Conservation (phyloP, 2,329 filamentous ascomycete genomes). For the Diaporthe sp. region DNA sequence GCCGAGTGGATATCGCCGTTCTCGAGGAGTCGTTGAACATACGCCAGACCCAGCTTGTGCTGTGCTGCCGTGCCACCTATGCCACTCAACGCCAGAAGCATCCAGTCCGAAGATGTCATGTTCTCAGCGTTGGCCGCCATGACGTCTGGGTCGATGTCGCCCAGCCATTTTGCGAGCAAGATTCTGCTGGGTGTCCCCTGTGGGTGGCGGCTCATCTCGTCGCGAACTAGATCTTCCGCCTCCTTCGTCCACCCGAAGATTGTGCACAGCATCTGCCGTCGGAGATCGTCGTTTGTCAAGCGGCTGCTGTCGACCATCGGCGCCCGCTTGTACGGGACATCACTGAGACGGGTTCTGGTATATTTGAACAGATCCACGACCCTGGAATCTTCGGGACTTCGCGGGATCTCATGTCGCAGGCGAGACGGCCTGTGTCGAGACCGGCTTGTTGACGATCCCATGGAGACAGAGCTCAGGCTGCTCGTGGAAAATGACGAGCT, state of each 20-base stretch:
- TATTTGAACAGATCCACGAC: constrained; percentile 88
- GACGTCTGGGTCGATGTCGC: constrained; percentile 84
- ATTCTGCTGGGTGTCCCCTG: constrained; percentile 83
- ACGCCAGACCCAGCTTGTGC: constrained; percentile 90
- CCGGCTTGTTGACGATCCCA: constrained; percentile 61
- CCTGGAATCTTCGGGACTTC: constrained; percentile 81
- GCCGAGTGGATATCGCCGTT: constrained; percentile 93
- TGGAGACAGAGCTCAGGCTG: constrained; percentile 63
- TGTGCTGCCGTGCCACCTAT: constrained; percentile 85
- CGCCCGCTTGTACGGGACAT: constrained; percentile 84
- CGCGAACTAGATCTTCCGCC: constrained; percentile 82
- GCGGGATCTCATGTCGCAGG: constrained; percentile 83
- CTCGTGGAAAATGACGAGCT: constrained; percentile 71
- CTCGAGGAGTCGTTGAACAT: constrained; percentile 90
- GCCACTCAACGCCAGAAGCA: constrained; percentile 91
- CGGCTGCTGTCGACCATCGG: constrained; percentile 69
- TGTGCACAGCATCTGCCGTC: constrained; percentile 90
- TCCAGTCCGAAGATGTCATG: constrained; percentile 97
- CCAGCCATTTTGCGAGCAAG: constrained; percentile 92
- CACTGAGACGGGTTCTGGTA: constrained; percentile 83
- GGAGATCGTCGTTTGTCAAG: constrained; percentile 83
- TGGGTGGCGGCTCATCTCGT: constrained; percentile 84
- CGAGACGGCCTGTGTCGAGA: constrained; percentile 72
- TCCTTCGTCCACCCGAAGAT: constrained; percentile 97
- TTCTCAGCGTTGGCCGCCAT: constrained; percentile 85